Base-by-base conservation (phyloP, 495 filamentous ascomycete genomes). In the Talaromyces stipitatus region DNA sequence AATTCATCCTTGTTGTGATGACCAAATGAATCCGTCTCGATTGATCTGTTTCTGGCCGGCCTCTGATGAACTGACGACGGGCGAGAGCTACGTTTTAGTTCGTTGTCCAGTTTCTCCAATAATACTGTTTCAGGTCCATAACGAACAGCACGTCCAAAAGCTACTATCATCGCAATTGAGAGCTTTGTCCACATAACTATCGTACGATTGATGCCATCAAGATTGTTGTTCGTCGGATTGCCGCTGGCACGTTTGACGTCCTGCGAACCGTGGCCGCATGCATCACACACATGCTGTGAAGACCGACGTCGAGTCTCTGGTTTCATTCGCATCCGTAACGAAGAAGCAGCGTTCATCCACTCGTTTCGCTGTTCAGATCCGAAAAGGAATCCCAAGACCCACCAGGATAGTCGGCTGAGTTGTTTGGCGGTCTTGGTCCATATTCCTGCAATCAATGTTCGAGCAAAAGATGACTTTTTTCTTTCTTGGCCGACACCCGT, bases 61-160 rank as follows among this genome's bases (percentile, higher is more conserved):
- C 18, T 41, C 7, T 41, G 18, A 9, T 16, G 36, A 16, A 41
- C 4, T 41, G 36, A 16, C n/a, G 36, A 18, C 4, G n/a, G 36
- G 6, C 36, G 36, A 41, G 36, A 41, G n/a, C 18, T 5, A 7
- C 16, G 4, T 16, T 6, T 16, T 6, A n/a, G n/a, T 0, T 38
- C 36, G 3, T 18, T 7, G 36, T 7, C 18, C 16, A 14, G 36
- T 4, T 14, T 41, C 6, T 41, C 36, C 5, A 36, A n/a, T 9
- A 36, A 14, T 4, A 36, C 28, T 29, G 24, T 8, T 32, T 36
- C 68, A 2, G 69, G 69, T 1, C 69, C 69, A 33, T 71, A 27
- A 46, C 67, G 68, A 36, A 71, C 54, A 12, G 69, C 69, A 9
- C 68, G 45, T 23, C 65, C 69, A 36, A 71, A 55, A 12, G 68